phyloP scores from a whole-genome alignment of 2,329 filamentous ascomycete species.

The Pseudocercospora vitis region DNA sequence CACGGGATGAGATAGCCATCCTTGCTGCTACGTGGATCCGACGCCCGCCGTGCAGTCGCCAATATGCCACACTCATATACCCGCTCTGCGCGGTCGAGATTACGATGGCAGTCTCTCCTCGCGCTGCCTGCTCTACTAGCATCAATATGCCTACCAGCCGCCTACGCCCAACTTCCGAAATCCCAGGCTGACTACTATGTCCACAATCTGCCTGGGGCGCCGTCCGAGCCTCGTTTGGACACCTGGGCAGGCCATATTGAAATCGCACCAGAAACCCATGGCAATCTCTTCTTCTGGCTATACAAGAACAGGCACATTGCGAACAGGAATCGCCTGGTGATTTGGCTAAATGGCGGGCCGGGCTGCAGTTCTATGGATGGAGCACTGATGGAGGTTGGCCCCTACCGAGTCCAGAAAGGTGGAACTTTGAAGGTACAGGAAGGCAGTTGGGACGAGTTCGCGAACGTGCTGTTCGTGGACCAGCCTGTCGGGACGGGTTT shows the following conservation, averaged over 20 bases:
- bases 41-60: conserved; percentile 8
- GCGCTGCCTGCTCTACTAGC: conserved; percentile 19
- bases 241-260: conserved; percentile 99
- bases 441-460: conserved; percentile 98
- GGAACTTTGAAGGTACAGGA: conserved; percentile 75
- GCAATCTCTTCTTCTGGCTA: conserved; percentile 98
- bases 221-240: conserved; percentile 71
- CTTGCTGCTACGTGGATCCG: conserved; percentile 23
- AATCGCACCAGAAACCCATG: conserved; percentile 78
- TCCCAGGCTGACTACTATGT: conserved; percentile 88
- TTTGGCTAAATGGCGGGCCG: conserved; percentile 96
- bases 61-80: conserved; percentile 22
- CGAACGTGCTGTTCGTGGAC: conserved; percentile 94
- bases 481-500: conserved; percentile 96
- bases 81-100: conserved; percentile 10
- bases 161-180: conserved; percentile 47
- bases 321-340: conserved; percentile 82
- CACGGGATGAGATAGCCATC: conserved; percentile 15
- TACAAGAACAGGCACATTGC: conserved; percentile 95
- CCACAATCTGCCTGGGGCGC: conserved; percentile 77
- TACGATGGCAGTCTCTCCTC: conserved; percentile 21
- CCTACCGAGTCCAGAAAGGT: conserved; percentile 79
- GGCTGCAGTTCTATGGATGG: conserved; percentile 98
- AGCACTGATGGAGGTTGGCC: conserved; percentile 92
- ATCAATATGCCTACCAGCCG: conserved; percentile 24